Evolutionary conservation across 2,329 filamentous ascomycete genomes (phyloP).

Genomic region (Arthrobotrys conoides): DNA sequence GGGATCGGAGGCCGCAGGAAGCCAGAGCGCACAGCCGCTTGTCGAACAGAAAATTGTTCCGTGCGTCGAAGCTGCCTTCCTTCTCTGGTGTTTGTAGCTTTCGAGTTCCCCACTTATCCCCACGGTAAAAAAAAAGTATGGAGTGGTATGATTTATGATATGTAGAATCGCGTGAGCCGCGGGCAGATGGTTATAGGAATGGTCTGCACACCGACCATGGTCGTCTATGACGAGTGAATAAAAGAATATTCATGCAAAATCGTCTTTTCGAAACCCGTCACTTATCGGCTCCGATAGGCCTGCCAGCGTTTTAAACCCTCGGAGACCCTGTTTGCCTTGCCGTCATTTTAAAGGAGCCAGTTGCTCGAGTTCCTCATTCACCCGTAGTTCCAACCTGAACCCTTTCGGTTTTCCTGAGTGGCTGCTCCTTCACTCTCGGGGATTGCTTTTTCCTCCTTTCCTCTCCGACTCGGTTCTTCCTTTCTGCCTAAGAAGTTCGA

Average conservation of each 20-base stretch:
- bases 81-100: constrained; percentile 51
- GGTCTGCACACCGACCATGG: constrained; percentile 10
- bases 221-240: constrained; percentile 36
- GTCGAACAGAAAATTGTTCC: constrained; percentile 60
- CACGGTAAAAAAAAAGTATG: constrained; percentile 33
- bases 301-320: constrained; percentile 49
- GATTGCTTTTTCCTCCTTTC: constrained; percentile 51
- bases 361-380: constrained; percentile 60
- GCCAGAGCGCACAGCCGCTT: constrained; percentile 42
- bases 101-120: constrained; percentile 58
- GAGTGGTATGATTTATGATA: constrained; percentile 50
- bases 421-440: constrained; percentile 39
- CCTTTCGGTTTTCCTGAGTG: constrained; percentile 50
- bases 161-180: constrained; percentile 43
- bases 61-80: constrained; percentile 61
- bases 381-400: constrained; percentile 57
- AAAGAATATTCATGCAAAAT: constrained; percentile 20
- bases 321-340: constrained; percentile 54
- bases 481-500: constrained; percentile 61
- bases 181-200: neutral
- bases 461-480: constrained; percentile 58
- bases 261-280: constrained; percentile 39
- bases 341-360: constrained; percentile 58
- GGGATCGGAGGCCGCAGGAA: constrained; percentile 40
- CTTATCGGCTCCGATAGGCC: constrained; percentile 57